Percentiles rank a stretch among this genome's conserved stretches.
Evolutionary conservation across 352 stramenopile genomes (phyloP).

Genomic region (Peronospora farinosa): DNA sequence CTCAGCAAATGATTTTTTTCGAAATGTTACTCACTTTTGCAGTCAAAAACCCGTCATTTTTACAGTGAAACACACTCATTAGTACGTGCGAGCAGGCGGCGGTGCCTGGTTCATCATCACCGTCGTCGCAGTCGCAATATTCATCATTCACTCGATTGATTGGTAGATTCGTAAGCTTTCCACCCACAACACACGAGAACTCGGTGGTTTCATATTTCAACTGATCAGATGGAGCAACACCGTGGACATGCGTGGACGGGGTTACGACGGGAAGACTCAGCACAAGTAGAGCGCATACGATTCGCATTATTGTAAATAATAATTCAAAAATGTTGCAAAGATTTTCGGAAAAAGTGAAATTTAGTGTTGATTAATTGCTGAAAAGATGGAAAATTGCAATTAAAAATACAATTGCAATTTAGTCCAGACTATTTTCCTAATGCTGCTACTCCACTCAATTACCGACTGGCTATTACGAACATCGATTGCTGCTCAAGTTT

Average conservation of each 20-base stretch:
- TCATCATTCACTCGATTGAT: slow-evolving; percentile 83
- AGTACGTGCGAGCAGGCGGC: slow-evolving; percentile 63
- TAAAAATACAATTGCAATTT: slow-evolving; percentile 2
- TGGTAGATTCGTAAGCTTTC: slow-evolving; percentile 29
- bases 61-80: slow-evolving; percentile 58
- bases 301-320: slow-evolving; percentile 9
- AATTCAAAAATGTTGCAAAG: slow-evolving; percentile 5
- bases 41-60: slow-evolving; percentile 56
- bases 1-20: not conserved
- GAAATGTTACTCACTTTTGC: slow-evolving; percentile 33
- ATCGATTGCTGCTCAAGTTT: too few relatives aligned
- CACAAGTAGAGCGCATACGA: slow-evolving; percentile 7
- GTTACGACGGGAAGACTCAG: slow-evolving; percentile 3
- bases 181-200: slow-evolving; percentile 35
- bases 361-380: slow-evolving; percentile 15
- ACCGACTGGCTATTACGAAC: too few relatives aligned
- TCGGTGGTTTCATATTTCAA: slow-evolving; percentile 11
- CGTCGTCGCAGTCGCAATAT: slow-evolving; percentile 91
- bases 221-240: slow-evolving; percentile 38
- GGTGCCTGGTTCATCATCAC: slow-evolving; percentile 85
- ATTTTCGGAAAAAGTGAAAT: not conserved
- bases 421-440: not conserved
- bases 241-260: slow-evolving; percentile 24
- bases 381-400: too few relatives aligned
- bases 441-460: slow-evolving; percentile 17